phyloP scores from a whole-genome alignment of 2,329 filamentous ascomycete genomes.

The Tothia fuscella region DNA sequence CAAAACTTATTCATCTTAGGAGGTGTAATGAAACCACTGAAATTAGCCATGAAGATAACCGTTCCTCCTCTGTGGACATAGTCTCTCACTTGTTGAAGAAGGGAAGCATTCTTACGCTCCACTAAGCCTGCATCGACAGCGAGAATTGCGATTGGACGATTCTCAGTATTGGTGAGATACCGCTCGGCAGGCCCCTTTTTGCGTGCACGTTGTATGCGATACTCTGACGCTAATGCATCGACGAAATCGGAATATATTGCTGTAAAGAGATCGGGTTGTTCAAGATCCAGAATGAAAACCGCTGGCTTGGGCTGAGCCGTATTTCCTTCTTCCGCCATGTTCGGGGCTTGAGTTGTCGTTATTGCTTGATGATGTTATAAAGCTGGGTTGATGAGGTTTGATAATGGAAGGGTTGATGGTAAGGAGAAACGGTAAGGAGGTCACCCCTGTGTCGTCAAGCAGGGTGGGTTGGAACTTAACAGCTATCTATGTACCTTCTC shows the following conservation, averaged over 20 bases:
- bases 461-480: too few relatives aligned
- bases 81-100: background rate
- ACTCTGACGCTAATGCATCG: background rate
- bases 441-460: too few relatives aligned
- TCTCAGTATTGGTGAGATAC: background rate
- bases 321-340: too few relatives aligned
- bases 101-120: background rate
- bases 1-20: conserved; percentile 5
- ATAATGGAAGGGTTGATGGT: too few relatives aligned
- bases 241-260: background rate
- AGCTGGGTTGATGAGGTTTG: too few relatives aligned
- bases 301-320: too few relatives aligned
- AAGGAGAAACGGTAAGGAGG: too few relatives aligned
- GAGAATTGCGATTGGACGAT: conserved; percentile 1
- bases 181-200: conserved; percentile 1
- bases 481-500: too few relatives aligned
- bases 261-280: conserved; percentile 10
- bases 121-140: background rate
- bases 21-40: background rate
- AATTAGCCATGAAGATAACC: conserved; percentile 3
- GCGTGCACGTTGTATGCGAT: background rate
- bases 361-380: too few relatives aligned
- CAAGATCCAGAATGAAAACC: background rate
- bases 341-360: too few relatives aligned
- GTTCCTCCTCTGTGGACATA: background rate